Percentiles rank a stretch among this genome's conserved stretches.
phyloP scores from a whole-genome alignment of 2,329 filamentous ascomycete genomes.

The Sclerotinia glacialis region DNA sequence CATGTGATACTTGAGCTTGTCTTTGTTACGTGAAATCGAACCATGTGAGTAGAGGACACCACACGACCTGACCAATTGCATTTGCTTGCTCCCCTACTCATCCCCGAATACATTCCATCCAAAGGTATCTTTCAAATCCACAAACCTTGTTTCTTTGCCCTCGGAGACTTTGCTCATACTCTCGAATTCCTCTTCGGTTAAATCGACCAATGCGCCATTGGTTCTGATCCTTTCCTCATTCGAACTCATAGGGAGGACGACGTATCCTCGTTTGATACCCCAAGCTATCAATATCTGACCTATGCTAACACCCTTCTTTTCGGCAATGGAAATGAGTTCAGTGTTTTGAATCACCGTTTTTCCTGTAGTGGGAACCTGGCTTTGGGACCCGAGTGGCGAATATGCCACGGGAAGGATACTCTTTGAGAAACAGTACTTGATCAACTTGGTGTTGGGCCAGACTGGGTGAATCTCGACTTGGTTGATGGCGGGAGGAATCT shows the following conservation, averaged over 20 bases:
- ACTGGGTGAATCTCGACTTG: slow-evolving; percentile 71
- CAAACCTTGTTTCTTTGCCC: slow-evolving; percentile 66
- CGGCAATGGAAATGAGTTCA: slow-evolving; percentile 57
- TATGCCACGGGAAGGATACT: slow-evolving; percentile 74
- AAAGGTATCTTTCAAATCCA: slow-evolving; percentile 77
- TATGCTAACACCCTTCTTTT: slow-evolving; percentile 58
- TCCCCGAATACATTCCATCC: slow-evolving; percentile 56
- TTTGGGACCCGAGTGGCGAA: slow-evolving; percentile 61
- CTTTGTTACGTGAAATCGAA: neutral
- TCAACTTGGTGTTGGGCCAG: slow-evolving; percentile 65
- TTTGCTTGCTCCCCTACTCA: neutral
- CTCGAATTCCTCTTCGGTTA: slow-evolving; percentile 60
- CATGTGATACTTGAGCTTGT: neutral
- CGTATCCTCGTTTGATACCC: slow-evolving; percentile 64
- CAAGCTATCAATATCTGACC: slow-evolving; percentile 67
- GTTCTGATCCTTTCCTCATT: slow-evolving; percentile 64
- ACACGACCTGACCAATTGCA: neutral
- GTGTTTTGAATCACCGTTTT: slow-evolving; percentile 61
- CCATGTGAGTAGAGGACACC: neutral
- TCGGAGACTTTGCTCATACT: slow-evolving; percentile 55
- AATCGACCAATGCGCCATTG: slow-evolving; percentile 64
- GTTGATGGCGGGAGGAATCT: slow-evolving; percentile 50
- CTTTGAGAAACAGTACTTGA: slow-evolving; percentile 64
- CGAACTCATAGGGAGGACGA: slow-evolving; percentile 70
- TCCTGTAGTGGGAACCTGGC: slow-evolving; percentile 59